Evolutionary conservation across 192 early-diverging fungal genomes (phyloP).

Genomic region (Coemansia reversa): DNA sequence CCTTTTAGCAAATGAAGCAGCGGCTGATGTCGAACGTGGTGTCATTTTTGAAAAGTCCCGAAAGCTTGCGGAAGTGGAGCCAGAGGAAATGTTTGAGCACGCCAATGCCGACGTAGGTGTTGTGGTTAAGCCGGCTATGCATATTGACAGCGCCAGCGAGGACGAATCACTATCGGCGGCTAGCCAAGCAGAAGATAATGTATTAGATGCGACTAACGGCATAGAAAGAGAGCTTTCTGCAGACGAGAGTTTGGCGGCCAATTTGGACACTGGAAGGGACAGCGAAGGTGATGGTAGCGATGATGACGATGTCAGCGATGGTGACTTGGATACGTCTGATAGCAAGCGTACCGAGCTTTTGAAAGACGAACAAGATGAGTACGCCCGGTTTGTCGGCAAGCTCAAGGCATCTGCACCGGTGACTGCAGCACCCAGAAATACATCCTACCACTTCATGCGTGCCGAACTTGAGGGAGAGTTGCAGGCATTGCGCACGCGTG

Average conservation of each 20-base stretch:
- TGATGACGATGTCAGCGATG: conserved; percentile 29
- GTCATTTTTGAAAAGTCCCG: conserved; percentile 28
- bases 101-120: neutral
- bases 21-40: neutral
- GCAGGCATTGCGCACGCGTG: conserved; percentile 26
- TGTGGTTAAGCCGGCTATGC: neutral
- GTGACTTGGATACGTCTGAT: conserved; percentile 27
- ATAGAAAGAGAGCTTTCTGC: too few relatives aligned
- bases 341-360: conserved; percentile 26
- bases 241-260: too few relatives aligned
- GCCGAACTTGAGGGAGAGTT: conserved; percentile 36
- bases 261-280: too few relatives aligned
- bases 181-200: neutral
- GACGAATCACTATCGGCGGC: neutral
- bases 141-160: conserved; percentile 30
- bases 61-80: conserved; percentile 4
- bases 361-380: conserved; percentile 62
- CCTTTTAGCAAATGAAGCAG: neutral
- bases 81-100: neutral
- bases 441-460: conserved; percentile 21
- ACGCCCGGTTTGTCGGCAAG: conserved; percentile 58
- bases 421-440: neutral
- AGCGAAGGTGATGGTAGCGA: conserved; percentile 16
- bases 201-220: too few relatives aligned
- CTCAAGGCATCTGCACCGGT: conserved; percentile 10